A percentile compares a stretch with the other conserved stretches of the same genome.
Conservation (phyloP, 805 yeast species). For the Starmerella apis region DNA sequence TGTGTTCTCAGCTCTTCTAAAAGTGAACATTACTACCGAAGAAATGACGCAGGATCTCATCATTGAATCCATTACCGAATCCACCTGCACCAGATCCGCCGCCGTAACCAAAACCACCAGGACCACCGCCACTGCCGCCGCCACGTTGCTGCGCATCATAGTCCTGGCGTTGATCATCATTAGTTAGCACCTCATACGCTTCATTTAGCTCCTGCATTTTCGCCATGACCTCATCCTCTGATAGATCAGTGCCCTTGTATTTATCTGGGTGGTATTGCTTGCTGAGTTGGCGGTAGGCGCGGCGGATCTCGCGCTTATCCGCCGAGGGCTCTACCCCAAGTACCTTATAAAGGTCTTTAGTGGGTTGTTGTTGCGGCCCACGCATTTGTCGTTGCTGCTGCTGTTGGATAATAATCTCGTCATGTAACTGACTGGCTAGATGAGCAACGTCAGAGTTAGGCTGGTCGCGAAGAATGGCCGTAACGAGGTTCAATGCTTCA, state of each 20-base stretch:
- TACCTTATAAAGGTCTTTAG: slow-evolving; percentile 69
- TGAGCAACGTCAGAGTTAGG: slow-evolving; percentile 19
- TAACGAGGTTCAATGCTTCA: slow-evolving; percentile 25
- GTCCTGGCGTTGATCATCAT: slow-evolving; percentile 49
- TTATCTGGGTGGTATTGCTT: slow-evolving; percentile 89
- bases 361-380: slow-evolving; percentile 26
- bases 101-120: slow-evolving; percentile 12
- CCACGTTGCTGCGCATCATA: slow-evolving; percentile 42
- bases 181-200: slow-evolving; percentile 77
- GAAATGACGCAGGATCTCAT: slow-evolving; percentile 1
- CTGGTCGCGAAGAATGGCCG: slow-evolving; percentile 15
- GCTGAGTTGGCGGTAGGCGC: slow-evolving; percentile 68
- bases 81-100: slow-evolving; percentile 18
- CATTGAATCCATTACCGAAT: slow-evolving; percentile 11
- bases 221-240: slow-evolving; percentile 58
- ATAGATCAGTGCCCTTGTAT: slow-evolving; percentile 51
- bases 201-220: slow-evolving; percentile 88
- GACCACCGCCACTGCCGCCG: slow-evolving; percentile 13
- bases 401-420: slow-evolving; percentile 26
- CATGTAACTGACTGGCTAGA: slow-evolving; percentile 24
- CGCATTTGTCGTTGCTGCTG: slow-evolving; percentile 29
- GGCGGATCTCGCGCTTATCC: slow-evolving; percentile 58
- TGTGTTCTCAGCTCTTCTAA: neutral
- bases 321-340: slow-evolving; percentile 61
- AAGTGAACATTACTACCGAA: neutral